Base-by-base conservation (phyloP, 139 green algal species). In the Auxenochlorella pyrenoidosa region DNA sequence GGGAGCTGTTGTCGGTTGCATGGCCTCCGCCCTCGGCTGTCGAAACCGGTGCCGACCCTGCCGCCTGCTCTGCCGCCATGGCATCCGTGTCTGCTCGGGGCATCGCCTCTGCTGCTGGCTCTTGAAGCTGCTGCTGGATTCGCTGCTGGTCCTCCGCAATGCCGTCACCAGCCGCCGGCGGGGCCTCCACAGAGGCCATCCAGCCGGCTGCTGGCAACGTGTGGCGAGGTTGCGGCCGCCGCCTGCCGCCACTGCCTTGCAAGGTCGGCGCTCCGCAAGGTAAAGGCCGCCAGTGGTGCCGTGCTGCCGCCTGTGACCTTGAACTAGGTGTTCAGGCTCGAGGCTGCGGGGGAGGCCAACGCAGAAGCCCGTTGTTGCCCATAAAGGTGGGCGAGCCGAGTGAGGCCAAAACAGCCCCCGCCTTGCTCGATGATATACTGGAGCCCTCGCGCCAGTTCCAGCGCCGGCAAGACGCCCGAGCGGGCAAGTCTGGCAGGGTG, bases 141-240 rank as follows among this genome's bases (percentile, higher is more conserved):
- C 32, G n/a, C 59, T 58, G 70, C 82, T 79, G 82, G 41, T n/a
- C 18, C 16, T 70, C 73, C 38, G 38, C 40, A 38, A 40, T 47
- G 63, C 75, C 68, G 26, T 83, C 58, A 38, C 83, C 83, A 65
- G 68, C 40, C 71, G 83, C 72, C 32, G 70, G 28, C 24, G 79
- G 41, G 13, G 66, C 75, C 75, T 83, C 47, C 26, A 43, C 32
- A 63, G 43, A 76, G 34, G 80, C 51, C 80, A 85, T 85, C 63
- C 80, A 85, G 80, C 60, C 80, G 58, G 80, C 38, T 47, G 80
- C n/a, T 44, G 63, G 70, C 70, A 38, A n/a, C 34, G 73, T 21
- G 73, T 2, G 22, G 73, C 26, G 71, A 44, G 34, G 71, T 26
- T 21, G 16, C 30, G 34, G 71, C 73, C 40, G 73, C 40, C 32